Evolutionary conservation across 2,329 filamentous ascomycete species (phyloP), one percentile per base, ranked within the genome.

Genomic region (Ascochyta fabae): DNA sequence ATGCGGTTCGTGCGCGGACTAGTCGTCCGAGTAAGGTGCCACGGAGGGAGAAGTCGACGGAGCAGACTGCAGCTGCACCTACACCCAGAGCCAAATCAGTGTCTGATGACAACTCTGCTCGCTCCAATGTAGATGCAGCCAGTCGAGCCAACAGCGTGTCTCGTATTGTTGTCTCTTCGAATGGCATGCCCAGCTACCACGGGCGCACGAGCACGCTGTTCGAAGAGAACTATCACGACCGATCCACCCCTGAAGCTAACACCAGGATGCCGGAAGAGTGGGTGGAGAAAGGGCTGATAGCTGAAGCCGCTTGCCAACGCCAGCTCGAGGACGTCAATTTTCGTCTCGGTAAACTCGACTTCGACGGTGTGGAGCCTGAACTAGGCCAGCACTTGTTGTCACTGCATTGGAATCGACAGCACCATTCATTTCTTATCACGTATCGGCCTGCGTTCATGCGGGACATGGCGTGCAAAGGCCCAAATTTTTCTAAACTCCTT

Each of bases 401-500:
- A 3, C 65, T 85, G 0, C 80, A 84, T 49, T 84, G 81, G 80
- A 84, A 81, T 61, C 78, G 82, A 5, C 81, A 84, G 56, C 81
- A 83, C 54, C 77, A 81, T 48, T 77, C 80, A 6, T 76, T 77
- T 48, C 59, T 80, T 0, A 72, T 84, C 39, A 80, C 79, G 0
- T 84, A 85, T 64, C 79, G 83, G 0, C 80, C 83, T 0, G 79
- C 77, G 0, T 83, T 71, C 35, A 68, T 70, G 67, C 56, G 67
- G n/a, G 68, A 71, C 13, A 69, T 85, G 82, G 82, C 82, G 42
- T 78, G 79, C 41, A 70, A 76, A 6, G 84, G 84, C 0, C 81
- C 81, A 0, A 85, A 85, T 64, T 86, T 84, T 57, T 85, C 84
- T 0, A 80, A 84, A 41, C 72, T 83, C 1, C 74, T 86, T 1